Base-by-base conservation (phyloP, 2,329 filamentous ascomycete genomes). In the Aaosphaeria arxii region DNA sequence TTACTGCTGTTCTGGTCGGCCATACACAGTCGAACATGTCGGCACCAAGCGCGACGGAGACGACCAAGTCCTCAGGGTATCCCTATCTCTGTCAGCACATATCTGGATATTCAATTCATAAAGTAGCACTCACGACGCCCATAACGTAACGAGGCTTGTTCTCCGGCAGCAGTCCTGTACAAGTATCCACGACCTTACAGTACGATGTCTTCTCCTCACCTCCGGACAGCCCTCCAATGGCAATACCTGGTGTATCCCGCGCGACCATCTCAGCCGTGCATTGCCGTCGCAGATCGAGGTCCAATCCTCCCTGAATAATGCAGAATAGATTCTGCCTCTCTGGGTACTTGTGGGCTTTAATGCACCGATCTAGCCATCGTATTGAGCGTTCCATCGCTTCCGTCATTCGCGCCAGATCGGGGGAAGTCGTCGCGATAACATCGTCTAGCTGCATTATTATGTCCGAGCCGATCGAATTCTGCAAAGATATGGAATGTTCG, bases 1-100 rank as follows among this genome's bases (percentile, higher is more conserved):
- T 66, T 72, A 83, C 81, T 6, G 94, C 94, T 33, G 94, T 99
- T 46, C 94, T 81, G 4, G 94, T 97, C 1, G 94, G 95, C 94
- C 94, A 99, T 5, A 99, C 94, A 66, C 95, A 99, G 73, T 99
- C 94, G 67, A 99, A 99, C 94, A 99, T 99, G 72, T 99, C 94
- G 43, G 94, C 94, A 4, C 94, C 94, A 1, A 99, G 79, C 1
- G 94, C 94, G 4, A 96, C 86, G 45, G 90, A 95, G 36, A 99
- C 91, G 2, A 99, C 83, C 47, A 99, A 77, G 64, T 99, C 94
- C 74, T 97, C 94, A 1, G 94, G 94, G 70, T 96, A 99, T 9
- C 94, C 91, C 79, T 82, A 45, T 29, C 9, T 46, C 57, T 43
- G 65, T 69, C n/a, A 59, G 52, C 39, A 43, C 49, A 35, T 11